phyloP scores from a whole-genome alignment of 2,329 filamentous ascomycete species.

The Acrocalymma vagum region DNA sequence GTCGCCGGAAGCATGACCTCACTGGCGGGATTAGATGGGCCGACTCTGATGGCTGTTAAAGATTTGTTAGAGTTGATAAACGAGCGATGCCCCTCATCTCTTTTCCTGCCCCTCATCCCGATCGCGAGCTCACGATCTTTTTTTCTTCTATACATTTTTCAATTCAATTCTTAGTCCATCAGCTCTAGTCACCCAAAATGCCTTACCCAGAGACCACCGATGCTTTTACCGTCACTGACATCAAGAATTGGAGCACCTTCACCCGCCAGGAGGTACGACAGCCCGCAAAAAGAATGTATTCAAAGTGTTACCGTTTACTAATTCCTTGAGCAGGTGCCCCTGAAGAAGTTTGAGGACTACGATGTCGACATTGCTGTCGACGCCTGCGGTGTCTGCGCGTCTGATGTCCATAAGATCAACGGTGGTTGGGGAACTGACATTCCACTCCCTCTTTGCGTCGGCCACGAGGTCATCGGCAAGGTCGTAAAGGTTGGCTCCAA shows the following conservation, averaged over 20 bases:
- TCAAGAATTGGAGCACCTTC: slow-evolving; percentile 70
- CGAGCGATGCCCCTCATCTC: slow-evolving; percentile 32
- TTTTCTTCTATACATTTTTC: slow-evolving; percentile 11
- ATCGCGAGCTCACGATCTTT: slow-evolving; percentile 9
- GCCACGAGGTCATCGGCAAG: slow-evolving; percentile 66
- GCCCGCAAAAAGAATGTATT: too few relatives aligned
- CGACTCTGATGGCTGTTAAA: slow-evolving; percentile 29
- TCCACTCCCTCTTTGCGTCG: slow-evolving; percentile 70
- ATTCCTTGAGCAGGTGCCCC: slow-evolving; percentile 66
- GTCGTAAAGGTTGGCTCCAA: slow-evolving; percentile 60
- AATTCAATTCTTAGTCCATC: too few relatives aligned
- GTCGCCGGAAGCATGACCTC: slow-evolving; percentile 40
- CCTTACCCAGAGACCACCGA: slow-evolving; percentile 61
- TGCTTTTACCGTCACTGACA: slow-evolving; percentile 58
- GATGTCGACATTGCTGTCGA: slow-evolving; percentile 91
- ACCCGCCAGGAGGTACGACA: slow-evolving; percentile 62
- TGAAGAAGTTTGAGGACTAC: slow-evolving; percentile 86
- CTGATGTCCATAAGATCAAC: slow-evolving; percentile 58
- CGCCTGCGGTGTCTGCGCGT: slow-evolving; percentile 59
- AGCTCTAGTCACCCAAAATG: slow-evolving; percentile 51
- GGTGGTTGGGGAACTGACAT: slow-evolving; percentile 71
- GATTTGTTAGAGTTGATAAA: slow-evolving; percentile 32
- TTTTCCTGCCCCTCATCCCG: slow-evolving; percentile 19
- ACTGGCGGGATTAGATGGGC: slow-evolving; percentile 38
- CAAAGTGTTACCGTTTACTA: too few relatives aligned